These are phyloP conservation scores for Moringa oleifera DNA, from an alignment of 345 rosid species.

Conservation along the genomic window DNA sequence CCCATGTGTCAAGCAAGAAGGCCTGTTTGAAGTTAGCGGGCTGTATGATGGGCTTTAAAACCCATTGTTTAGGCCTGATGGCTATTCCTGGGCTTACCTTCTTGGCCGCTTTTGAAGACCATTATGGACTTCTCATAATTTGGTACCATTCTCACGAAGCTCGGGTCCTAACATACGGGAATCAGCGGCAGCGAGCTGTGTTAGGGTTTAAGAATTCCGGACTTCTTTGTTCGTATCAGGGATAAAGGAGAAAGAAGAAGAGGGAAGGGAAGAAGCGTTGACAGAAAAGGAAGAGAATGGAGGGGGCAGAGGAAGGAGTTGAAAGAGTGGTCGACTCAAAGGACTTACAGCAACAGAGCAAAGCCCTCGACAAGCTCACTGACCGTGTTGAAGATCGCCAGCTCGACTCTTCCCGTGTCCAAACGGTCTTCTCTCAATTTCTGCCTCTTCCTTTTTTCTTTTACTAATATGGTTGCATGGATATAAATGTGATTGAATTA, in stretches of 20 bases:
- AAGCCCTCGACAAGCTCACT: constrained; percentile 94
- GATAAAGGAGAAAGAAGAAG: not conserved
- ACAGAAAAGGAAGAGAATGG: constrained; percentile 51
- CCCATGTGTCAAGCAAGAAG: too few relatives aligned
- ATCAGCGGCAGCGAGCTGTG: too few relatives aligned
- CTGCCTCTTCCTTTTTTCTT: not conserved
- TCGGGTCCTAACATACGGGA: too few relatives aligned
- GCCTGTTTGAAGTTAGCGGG: too few relatives aligned
- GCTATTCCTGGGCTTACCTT: too few relatives aligned
- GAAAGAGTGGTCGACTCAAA: constrained; percentile 71
- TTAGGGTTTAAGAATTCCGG: constrained; percentile 23
- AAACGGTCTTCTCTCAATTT: constrained; percentile 43
- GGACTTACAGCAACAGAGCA: constrained; percentile 96
- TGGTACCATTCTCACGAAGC: too few relatives aligned
- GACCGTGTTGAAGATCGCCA: constrained; percentile 99
- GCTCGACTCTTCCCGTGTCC: constrained; percentile 92
- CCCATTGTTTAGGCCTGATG: too few relatives aligned
- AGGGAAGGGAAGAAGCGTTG: not conserved
- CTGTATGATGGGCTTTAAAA: too few relatives aligned
- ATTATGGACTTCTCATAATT: too few relatives aligned
- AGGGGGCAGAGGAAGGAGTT: constrained; percentile 55
- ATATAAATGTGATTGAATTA: too few relatives aligned
- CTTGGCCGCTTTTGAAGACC: too few relatives aligned
- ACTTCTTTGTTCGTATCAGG: not conserved
- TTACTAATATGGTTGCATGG: too few relatives aligned